phyloP scores from a whole-genome alignment of 163 green algal genomes.

The Chloroidium sp. region DNA sequence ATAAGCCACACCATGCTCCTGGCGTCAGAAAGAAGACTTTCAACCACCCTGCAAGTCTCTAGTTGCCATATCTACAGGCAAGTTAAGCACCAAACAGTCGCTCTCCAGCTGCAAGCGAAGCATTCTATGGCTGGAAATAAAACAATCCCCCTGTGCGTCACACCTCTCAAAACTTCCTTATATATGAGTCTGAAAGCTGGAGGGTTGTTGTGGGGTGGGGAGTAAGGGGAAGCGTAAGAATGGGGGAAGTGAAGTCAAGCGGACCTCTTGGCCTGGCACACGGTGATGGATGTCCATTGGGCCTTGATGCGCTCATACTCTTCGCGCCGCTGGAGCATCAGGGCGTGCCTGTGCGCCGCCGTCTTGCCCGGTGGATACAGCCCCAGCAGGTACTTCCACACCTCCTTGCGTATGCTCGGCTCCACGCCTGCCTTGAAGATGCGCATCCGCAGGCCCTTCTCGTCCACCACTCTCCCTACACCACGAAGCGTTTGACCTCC shows the following conservation, averaged over 20 bases:
- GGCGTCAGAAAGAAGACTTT: no score
- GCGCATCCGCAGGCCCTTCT: slow-evolving; percentile 37
- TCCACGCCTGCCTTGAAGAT: slow-evolving; percentile 45
- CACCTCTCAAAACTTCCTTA: no score
- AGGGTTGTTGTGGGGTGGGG: no score
- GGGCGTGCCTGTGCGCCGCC: slow-evolving; percentile 2
- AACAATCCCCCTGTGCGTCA: no score
- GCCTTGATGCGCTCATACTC: slow-evolving; percentile 41
- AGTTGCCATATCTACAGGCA: no score
- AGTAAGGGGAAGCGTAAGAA: no score
- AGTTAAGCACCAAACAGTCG: no score
- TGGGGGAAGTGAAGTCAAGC: background rate
- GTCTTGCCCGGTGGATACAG: slow-evolving; percentile 39
- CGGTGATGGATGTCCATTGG: slow-evolving; percentile 54
- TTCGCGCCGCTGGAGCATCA: background rate
- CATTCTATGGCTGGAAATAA: no score
- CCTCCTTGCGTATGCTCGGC: slow-evolving; percentile 30
- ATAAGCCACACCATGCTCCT: no score
- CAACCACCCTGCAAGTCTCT: no score
- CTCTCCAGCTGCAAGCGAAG: no score
- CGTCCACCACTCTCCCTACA: slow-evolving; percentile 41
- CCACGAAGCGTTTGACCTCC: background rate
- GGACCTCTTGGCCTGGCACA: slow-evolving; percentile 34
- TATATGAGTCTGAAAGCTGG: no score
- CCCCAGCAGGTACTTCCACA: slow-evolving; percentile 68